These are phyloP conservation scores for Lycium barbarum DNA, from an alignment of 257 asterid genomes.

Conservation along the genomic window DNA sequence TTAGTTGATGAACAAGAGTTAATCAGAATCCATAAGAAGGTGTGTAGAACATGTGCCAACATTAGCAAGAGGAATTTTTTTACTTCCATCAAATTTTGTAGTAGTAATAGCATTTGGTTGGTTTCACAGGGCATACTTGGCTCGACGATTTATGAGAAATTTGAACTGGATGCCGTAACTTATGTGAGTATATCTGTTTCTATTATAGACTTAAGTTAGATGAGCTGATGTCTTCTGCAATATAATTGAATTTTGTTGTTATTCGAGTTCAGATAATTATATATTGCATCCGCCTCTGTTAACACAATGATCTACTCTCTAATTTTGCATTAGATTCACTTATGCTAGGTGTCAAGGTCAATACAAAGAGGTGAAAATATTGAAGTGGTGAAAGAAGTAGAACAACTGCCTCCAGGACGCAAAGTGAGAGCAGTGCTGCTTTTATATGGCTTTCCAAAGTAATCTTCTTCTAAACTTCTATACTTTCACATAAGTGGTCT, in stretches of 20 bases:
- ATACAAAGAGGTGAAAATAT: constrained; percentile 19
- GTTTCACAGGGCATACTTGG: not conserved
- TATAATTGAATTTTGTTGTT: not conserved
- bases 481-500: not conserved
- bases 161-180: constrained; percentile 3
- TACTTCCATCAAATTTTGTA: not conserved
- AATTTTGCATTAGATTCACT: constrained; percentile 24
- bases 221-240: constrained; percentile 2
- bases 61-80: not conserved
- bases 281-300: not conserved
- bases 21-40: constrained; percentile 13
- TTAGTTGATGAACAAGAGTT: constrained; percentile 16
- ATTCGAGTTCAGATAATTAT: not conserved
- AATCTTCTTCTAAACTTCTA: constrained; percentile 18
- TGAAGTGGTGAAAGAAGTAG: constrained; percentile 30
- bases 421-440: constrained; percentile 18
- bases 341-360: constrained; percentile 8
- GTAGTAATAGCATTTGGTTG: not conserved
- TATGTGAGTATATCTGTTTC: constrained; percentile 19
- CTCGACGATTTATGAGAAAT: constrained; percentile 2
- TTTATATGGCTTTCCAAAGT: constrained; percentile 28
- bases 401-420: constrained; percentile 22
- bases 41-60: not conserved
- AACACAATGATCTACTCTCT: not conserved
- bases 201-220: not conserved